Conservation (phyloP, 495 filamentous ascomycete species). For the Parmelia sp. region DNA sequence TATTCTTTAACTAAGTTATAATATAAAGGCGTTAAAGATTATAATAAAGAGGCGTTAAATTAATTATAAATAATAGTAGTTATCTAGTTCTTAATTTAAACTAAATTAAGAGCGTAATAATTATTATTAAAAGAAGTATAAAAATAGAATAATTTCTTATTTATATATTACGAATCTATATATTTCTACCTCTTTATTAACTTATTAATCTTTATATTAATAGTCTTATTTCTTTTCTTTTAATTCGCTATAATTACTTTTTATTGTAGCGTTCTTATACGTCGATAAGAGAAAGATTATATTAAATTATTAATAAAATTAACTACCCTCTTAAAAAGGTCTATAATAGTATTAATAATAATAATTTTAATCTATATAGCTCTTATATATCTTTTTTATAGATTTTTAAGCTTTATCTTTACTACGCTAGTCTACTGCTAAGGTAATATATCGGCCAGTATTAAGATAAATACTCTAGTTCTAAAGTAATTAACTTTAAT, state of each 20-base stretch:
- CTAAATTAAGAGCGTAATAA: background rate
- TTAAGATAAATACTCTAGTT: too few species aligned
- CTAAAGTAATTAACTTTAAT: too few species aligned
- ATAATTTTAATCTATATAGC: background rate
- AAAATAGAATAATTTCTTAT: too few species aligned
- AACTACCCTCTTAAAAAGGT: too few species aligned
- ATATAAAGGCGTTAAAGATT: background rate
- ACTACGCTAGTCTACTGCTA: background rate
- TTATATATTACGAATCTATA: background rate
- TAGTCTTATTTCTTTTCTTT: background rate
- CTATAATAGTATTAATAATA: background rate
- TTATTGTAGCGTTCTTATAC: background rate
- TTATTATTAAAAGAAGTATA: background rate
- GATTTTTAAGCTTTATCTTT: background rate
- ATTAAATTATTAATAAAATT: background rate
- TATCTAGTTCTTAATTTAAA: background rate
- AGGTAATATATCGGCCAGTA: too few species aligned
- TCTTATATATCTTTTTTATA: too few species aligned
- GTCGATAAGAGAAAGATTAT: background rate
- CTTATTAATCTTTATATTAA: background rate
- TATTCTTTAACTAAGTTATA: background rate
- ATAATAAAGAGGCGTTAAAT: background rate
- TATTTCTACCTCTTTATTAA: background rate
- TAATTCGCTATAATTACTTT: background rate
- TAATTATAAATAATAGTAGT: background rate